Evolutionary conservation across 495 filamentous ascomycete species (phyloP).

Genomic region (Mytilinidion resinicola): DNA sequence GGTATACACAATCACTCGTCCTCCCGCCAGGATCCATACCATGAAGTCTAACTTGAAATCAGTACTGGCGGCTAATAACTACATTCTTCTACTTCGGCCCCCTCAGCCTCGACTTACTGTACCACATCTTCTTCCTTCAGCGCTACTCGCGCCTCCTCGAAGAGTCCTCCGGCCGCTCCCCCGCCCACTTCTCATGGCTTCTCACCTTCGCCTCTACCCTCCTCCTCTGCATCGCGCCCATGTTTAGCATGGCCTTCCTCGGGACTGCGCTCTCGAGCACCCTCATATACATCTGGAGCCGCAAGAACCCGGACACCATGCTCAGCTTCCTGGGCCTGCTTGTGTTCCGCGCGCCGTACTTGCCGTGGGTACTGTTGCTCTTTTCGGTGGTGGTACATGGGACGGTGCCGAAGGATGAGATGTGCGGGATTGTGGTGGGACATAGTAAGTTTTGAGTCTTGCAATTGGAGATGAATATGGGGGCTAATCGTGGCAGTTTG

Average conservation of each 20-base stretch:
- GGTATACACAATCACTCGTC: conserved; percentile 43
- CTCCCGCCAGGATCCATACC: neutral
- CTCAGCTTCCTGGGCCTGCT: conserved; percentile 86
- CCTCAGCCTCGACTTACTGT: conserved; percentile 86
- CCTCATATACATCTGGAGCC: conserved; percentile 96
- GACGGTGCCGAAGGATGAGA: conserved; percentile 86
- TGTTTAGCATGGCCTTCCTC: conserved; percentile 83
- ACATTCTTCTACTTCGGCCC: conserved; percentile 98
- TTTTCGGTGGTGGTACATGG: conserved; percentile 84
- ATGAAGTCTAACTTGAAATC: too few relatives aligned
- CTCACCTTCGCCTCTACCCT: conserved; percentile 74
- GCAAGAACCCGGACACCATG: conserved; percentile 84
- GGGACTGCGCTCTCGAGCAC: conserved; percentile 83
- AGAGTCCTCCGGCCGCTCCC: conserved; percentile 81
- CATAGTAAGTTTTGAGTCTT: conserved; percentile 48
- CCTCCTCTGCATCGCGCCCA: conserved; percentile 72
- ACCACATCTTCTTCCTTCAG: conserved; percentile 98
- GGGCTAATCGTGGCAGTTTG: conserved; percentile 51
- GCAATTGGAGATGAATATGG: neutral
- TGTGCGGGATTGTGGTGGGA: conserved; percentile 86
- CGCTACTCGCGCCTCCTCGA: conserved; percentile 94
- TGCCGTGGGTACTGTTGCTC: conserved; percentile 93
- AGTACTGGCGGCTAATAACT: conserved; percentile 94
- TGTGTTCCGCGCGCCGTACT: conserved; percentile 86
- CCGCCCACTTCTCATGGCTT: conserved; percentile 92